A percentile compares a stretch with the other conserved stretches of the same genome.
These are phyloP conservation scores for Saccharomycopsis fodiens DNA, from an alignment of 805 yeast species.

Conservation along the genomic window DNA sequence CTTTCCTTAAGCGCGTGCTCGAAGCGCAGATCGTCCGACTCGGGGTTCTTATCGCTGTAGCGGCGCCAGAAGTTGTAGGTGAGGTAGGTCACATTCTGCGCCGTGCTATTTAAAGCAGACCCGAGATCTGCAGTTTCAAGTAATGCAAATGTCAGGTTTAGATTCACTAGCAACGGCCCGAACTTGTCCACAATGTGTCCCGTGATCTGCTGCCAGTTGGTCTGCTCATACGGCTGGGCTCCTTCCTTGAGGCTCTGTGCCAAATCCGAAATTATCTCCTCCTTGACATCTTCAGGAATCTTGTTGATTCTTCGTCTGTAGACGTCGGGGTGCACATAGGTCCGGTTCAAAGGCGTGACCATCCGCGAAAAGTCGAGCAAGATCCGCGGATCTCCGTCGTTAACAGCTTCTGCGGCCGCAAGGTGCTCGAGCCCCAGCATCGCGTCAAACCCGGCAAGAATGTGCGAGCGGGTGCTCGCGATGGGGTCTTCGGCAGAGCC, in stretches of 20 bases:
- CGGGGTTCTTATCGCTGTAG: conserved; percentile 23
- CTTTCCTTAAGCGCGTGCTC: conserved; percentile 21
- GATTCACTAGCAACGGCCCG: conserved; percentile 37
- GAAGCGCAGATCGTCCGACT: conserved; percentile 1
- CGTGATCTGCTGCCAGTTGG: conserved; percentile 50
- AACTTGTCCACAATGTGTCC: conserved; percentile 44
- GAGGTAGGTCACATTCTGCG: conserved; percentile 32
- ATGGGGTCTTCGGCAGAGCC: not conserved
- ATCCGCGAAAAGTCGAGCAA: conserved; percentile 44
- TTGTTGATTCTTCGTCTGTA: conserved; percentile 34
- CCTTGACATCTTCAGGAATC: conserved; percentile 29
- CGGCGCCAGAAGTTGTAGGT: conserved; percentile 41
- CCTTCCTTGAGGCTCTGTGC: conserved; percentile 24
- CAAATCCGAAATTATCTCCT: conserved; percentile 31
- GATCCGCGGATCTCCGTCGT: conserved; percentile 40
- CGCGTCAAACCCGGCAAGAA: conserved; percentile 22
- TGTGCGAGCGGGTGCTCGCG: conserved; percentile 11
- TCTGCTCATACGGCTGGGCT: conserved; percentile 35
- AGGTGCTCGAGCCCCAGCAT: conserved; percentile 23
- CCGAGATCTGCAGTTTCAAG: conserved; percentile 13
- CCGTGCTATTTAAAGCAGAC: conserved; percentile 22
- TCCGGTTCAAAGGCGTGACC: conserved; percentile 46
- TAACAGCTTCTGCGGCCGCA: conserved; percentile 20
- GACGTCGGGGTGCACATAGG: conserved; percentile 42
- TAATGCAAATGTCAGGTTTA: conserved; percentile 33